Evolutionary conservation across 75 land plant genomes (phyloP), one percentile per base, ranked within the genome.

Genomic region (Pseudotsuga menziesii): DNA sequence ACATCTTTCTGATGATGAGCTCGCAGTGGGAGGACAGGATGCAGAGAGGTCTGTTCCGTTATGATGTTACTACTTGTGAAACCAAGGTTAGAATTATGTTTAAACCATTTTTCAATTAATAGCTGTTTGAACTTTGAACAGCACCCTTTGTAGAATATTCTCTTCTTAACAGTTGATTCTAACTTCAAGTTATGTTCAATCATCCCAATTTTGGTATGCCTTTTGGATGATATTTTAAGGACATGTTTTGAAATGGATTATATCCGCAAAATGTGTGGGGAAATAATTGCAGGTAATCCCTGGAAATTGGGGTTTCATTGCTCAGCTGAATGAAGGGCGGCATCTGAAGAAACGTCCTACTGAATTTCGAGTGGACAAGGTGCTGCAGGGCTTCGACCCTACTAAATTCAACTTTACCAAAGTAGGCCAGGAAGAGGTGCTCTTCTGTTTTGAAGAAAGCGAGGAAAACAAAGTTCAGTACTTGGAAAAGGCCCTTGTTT

Each of bases 351-450:
- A 94, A 79, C 88, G 98, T 25, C 99, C 97, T 4, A 94, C 97
- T 35, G 99, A 96, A 81, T 94, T 96, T 72, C 89, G 93, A 23
- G 97, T 94, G 20, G 97, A 96, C 77, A 85, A 87, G 80, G 99
- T 97, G 55, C 82, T 97, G 26, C 98, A 97, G 78, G 91, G 90
- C 6, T 97, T 92, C 80, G 98, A 97, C 78, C 84, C 76, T 14
- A 89, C 80, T 71, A 97, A 97, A 81, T 97, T 97, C 89, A 97
- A 97, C 80, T 97, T 97, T 82, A 94, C 99, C 9, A 94, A 94
- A 82, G 86, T 94, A 55, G 95, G 92, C 44, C 93, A 97, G 71
- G 95, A 97, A 39, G 99, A 97, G 85, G 85, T 92, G 78, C 86
- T 97, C 29, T 94, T 94, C 82, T 80, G 83, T 64, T 92, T 97